phyloP scores from a whole-genome alignment of 306 rosid species.

The Acacia acuminata region DNA sequence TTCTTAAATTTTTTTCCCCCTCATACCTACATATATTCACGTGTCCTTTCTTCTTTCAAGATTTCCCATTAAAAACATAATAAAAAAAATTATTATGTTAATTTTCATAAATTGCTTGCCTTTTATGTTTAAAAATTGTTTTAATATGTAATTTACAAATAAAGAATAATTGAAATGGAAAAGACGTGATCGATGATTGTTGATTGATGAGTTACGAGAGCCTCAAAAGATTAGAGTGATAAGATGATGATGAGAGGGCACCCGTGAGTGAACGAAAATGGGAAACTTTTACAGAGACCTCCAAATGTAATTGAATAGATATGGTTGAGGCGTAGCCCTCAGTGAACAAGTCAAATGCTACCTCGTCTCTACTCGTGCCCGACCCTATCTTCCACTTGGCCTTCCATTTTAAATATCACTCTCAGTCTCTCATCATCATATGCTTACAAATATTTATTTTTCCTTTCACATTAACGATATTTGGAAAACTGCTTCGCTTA shows the following conservation, averaged over 20 bases:
- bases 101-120: no score
- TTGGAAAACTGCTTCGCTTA: not conserved
- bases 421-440: not conserved
- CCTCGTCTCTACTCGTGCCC: not conserved
- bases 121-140: not conserved
- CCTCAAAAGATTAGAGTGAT: not conserved
- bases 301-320: not conserved
- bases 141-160: not conserved
- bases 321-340: slow-evolving; percentile 36
- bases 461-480: not conserved
- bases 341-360: slow-evolving; percentile 19
- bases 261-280: not conserved
- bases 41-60: not conserved
- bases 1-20: no score
- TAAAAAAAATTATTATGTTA: no score
- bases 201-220: not conserved
- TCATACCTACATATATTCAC: not conserved
- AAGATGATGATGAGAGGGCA: not conserved
- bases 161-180: not conserved
- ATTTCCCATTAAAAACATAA: not conserved
- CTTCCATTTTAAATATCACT: not conserved
- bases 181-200: not conserved
- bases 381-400: not conserved
- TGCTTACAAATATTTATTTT: no score
- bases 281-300: not conserved